phyloP scores from a whole-genome alignment of 805 yeast species.

The Starmerella apis region DNA sequence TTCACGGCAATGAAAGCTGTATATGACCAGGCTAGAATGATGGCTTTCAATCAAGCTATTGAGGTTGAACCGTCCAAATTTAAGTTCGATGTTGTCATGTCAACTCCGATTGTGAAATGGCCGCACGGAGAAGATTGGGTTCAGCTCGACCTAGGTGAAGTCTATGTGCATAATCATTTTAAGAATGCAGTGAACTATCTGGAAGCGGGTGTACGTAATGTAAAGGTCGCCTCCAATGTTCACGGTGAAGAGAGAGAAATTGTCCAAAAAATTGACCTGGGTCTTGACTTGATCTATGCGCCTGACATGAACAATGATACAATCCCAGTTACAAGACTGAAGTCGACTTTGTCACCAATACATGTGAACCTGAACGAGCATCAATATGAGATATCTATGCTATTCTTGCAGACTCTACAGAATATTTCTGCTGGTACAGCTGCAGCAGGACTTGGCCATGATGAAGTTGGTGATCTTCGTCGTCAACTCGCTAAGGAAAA shows the following conservation, averaged over 20 bases:
- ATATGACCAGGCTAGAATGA: conserved; percentile 82
- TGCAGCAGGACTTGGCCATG: conserved; percentile 40
- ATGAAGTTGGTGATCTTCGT: conserved; percentile 29
- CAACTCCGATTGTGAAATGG: conserved; percentile 75
- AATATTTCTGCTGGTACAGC: conserved; percentile 43
- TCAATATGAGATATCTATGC: conserved; percentile 50
- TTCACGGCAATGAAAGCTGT: conserved; percentile 76
- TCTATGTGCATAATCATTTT: conserved; percentile 58
- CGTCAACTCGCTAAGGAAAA: conserved; percentile 22
- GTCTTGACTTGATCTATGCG: conserved; percentile 4
- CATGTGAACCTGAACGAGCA: conserved; percentile 59
- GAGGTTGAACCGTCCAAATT: conserved; percentile 50
- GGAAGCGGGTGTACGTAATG: conserved; percentile 59
- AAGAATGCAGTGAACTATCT: conserved; percentile 40
- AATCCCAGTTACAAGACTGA: conserved; percentile 35
- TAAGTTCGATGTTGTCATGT: conserved; percentile 58
- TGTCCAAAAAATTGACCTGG: conserved; percentile 19
- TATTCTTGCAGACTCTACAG: conserved; percentile 47
- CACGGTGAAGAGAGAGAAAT: conserved; percentile 42
- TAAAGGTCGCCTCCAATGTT: conserved; percentile 54
- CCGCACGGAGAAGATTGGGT: conserved; percentile 54
- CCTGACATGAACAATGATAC: conserved; percentile 6
- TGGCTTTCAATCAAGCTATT: conserved; percentile 73
- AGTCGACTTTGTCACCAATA: conserved; percentile 53
- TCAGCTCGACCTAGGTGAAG: conserved; percentile 71